Evolutionary conservation across 352 stramenopile genomes (phyloP), one percentile per base, ranked within the genome.

Genomic region (Pythium aphanidermatum): DNA sequence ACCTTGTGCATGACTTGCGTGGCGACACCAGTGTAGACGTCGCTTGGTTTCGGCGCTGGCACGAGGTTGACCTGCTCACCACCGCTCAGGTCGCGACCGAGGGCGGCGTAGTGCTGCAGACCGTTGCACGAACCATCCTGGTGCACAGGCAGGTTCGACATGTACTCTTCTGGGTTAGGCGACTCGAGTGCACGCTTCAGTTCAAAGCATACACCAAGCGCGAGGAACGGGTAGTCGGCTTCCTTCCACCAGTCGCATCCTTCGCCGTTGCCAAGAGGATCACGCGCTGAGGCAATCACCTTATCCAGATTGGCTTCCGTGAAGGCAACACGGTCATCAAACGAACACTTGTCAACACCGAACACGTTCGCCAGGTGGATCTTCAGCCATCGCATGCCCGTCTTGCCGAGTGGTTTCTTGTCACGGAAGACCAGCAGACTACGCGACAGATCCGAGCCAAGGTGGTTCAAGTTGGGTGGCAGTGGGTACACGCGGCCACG

Each of bases 41-140:
- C 97, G 44, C 96, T 94, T 3, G 97, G 97, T 42, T 85, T 77
- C n/a, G 95, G 71, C 9, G 67, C 74, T 17, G 94, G 80, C 26
- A 98, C 83, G 13, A 99, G 70, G 66, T 99, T 99, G 3, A 99
- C 97, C 47, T 96, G 86, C 47, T 88, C 83, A 11, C 93, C 97
- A 64, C 97, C 97, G 6, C 77, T 74, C 4, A 60, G 65, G 60
- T 99, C 97, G 38, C 95, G 83, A 25, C 96, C 97, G 8, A 99
- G 79, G 7, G 96, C 96, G 25, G 97, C 97, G 66, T 99, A 99
- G 68, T 99, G 97, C 75, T 99, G 97, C 33, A 99, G 74, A 2
- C 97, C 97, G 65, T 99, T 99, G 65, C 97, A 99, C 25, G 92
- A 98, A 8, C 96, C 96, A 60, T 99, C 97, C 56, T 98, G 88